phyloP scores from a whole-genome alignment of 306 rosid genomes.

The Quercus wislizeni region DNA sequence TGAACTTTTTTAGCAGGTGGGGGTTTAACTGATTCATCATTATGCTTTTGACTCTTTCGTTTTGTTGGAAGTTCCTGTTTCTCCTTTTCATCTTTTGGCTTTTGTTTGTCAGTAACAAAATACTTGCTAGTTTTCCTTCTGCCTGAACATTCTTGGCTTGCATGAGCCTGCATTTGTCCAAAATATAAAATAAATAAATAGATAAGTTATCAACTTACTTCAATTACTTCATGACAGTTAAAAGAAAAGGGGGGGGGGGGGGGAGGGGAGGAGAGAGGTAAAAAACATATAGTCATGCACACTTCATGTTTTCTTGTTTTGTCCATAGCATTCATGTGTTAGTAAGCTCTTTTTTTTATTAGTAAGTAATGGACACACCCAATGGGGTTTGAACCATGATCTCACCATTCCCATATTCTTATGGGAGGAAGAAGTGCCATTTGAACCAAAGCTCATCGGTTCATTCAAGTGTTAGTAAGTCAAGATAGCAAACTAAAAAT shows the following conservation, averaged over 20 bases:
- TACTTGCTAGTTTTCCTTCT: conserved; percentile 84
- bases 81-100: conserved; percentile 52
- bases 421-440: too few species aligned
- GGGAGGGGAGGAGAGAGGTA: not conserved
- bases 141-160: conserved; percentile 54
- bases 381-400: too few species aligned
- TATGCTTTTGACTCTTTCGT: conserved; percentile 55
- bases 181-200: conserved; percentile 1
- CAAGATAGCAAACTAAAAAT: conserved; percentile 2
- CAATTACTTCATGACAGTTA: not conserved
- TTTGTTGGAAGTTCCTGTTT: conserved; percentile 54
- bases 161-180: conserved; percentile 37
- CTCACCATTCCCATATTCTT: too few species aligned
- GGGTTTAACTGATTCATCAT: conserved; percentile 33
- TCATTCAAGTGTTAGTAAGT: not conserved
- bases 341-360: too few species aligned
- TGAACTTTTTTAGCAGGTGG: conserved; percentile 40
- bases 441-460: too few species aligned
- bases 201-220: not conserved
- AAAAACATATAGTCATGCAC: not conserved
- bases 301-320: not conserved
- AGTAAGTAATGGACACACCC: too few species aligned
- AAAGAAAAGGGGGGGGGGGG: not conserved
- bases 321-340: not conserved
- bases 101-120: conserved; percentile 49